phyloP scores from a whole-genome alignment of 2,329 filamentous ascomycete species.

The Colletotrichum sp. region DNA sequence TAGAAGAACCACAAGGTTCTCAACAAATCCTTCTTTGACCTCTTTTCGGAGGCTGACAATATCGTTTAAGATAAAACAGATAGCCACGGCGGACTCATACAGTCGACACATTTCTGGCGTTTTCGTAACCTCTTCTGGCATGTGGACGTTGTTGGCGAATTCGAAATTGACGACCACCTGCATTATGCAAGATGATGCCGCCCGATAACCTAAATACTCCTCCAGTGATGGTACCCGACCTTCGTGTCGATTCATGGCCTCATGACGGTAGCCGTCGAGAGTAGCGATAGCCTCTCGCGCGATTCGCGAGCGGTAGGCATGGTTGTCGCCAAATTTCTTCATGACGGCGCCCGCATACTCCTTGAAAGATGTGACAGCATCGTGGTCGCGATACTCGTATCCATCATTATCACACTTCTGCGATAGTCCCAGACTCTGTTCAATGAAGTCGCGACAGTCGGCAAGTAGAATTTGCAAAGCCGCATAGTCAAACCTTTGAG shows the following conservation, averaged over 20 bases:
- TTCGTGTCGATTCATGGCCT: constrained; percentile 2
- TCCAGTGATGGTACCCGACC: neutral
- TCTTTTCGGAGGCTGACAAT: constrained; percentile 7
- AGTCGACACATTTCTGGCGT: neutral
- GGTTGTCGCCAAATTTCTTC: neutral
- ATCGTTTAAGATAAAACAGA: constrained; percentile 1
- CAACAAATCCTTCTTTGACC: constrained; percentile 8
- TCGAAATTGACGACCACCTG: constrained; percentile 2
- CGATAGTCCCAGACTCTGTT: neutral
- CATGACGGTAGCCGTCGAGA: neutral
- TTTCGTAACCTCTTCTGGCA: constrained; percentile 1
- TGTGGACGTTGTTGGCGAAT: neutral
- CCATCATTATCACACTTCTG: neutral
- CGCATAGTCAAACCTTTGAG: constrained; percentile 1
- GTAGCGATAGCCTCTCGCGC: neutral
- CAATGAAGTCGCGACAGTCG: constrained; percentile 6
- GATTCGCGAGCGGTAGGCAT: neutral
- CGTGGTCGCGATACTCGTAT: neutral
- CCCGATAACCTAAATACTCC: neutral
- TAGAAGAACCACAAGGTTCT: constrained; percentile 11
- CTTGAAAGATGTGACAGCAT: neutral
- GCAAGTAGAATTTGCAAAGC: neutral
- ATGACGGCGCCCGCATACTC: neutral
- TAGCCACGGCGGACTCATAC: neutral
- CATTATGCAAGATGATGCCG: constrained; percentile 8